Percentiles rank a stretch among this genome's conserved stretches.
These are phyloP conservation scores for Rubia peregrina DNA, from an alignment of 305 asterid species.

Conservation along the genomic window DNA sequence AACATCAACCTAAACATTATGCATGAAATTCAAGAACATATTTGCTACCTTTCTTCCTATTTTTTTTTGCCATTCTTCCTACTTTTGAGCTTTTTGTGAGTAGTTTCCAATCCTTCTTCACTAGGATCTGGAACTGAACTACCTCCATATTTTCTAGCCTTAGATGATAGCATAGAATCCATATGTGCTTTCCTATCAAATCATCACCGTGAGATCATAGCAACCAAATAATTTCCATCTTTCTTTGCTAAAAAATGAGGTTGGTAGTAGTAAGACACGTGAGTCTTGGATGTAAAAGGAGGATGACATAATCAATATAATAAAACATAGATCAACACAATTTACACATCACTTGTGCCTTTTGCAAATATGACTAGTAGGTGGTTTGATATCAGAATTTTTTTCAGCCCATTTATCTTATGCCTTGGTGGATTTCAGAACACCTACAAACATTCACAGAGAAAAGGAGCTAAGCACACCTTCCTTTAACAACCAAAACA, in stretches of 20 bases:
- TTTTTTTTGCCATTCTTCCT: too few relatives aligned
- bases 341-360: slow-evolving; percentile 59
- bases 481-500: background rate
- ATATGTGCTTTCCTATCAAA: slow-evolving; percentile 70
- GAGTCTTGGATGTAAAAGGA: background rate
- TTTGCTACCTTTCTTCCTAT: too few relatives aligned
- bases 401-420: slow-evolving; percentile 70
- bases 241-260: slow-evolving; percentile 41
- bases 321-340: background rate
- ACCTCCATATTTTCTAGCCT: slow-evolving; percentile 62
- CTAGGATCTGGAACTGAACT: slow-evolving; percentile 50
- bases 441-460: slow-evolving; percentile 31
- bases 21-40: too few relatives aligned
- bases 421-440: slow-evolving; percentile 53
- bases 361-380: slow-evolving; percentile 54
- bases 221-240: slow-evolving; percentile 48
- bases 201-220: slow-evolving; percentile 65
- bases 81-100: slow-evolving; percentile 50
- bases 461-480: background rate
- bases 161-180: too few relatives aligned
- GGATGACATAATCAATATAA: background rate
- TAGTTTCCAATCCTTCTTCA: slow-evolving; percentile 86
- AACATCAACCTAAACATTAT: too few relatives aligned
- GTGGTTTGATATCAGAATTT: slow-evolving; percentile 70
- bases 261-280: background rate